Evolutionary conservation across 768 basidiomycete species (phyloP), one percentile per base, ranked within the genome.

Genomic region (Pleurotus pulmonarius): DNA sequence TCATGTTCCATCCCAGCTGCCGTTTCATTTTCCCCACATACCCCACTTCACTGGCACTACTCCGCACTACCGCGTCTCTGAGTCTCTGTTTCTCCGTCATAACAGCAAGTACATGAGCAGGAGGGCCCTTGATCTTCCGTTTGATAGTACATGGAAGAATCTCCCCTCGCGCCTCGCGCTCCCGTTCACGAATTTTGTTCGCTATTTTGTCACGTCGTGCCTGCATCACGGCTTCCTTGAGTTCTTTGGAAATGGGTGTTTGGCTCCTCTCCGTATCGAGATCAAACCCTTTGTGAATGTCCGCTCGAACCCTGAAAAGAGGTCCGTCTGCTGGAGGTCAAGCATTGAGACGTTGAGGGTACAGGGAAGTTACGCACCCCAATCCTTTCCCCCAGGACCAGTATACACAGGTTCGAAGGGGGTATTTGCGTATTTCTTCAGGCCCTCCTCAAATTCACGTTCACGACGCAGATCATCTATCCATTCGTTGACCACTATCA

Each of bases 1-100:
- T 68, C 60, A 87, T 59, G 65, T 75, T 82, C 53, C 75, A 77
- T 2, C 88, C 85, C 57, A 81, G 65, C 57, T 64, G 69, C 57
- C 70, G 70, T 73, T 92, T 93, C 49, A 86, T 74, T 64, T 69
- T 63, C n/a, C 81, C 90, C 2, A 84, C 78, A 66, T 90, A 92
- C 12, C 91, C 91, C 0, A 80, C 87, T 66, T 86, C 83, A 54
- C 85, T 79, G 2, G 81, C 74, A 39, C 74, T 76, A n/a, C 51
- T 53, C 38, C 82, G 69, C 49, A 76, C 73, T 4, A 87, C 69
- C 58, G 68, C 71, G 59, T 90, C 87, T 66, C 74, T 65, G 49
- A 65, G 69, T 57, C 73, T 75, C 57, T 79, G 68, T 60, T 75
- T 63, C 1, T 74, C 70, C 0, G 80, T 73, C 83, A 90, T 83